Percentiles rank a stretch among this genome's conserved stretches.
Evolutionary conservation across 495 filamentous ascomycete genomes (phyloP).

Genomic region (Aspergillus affinis): DNA sequence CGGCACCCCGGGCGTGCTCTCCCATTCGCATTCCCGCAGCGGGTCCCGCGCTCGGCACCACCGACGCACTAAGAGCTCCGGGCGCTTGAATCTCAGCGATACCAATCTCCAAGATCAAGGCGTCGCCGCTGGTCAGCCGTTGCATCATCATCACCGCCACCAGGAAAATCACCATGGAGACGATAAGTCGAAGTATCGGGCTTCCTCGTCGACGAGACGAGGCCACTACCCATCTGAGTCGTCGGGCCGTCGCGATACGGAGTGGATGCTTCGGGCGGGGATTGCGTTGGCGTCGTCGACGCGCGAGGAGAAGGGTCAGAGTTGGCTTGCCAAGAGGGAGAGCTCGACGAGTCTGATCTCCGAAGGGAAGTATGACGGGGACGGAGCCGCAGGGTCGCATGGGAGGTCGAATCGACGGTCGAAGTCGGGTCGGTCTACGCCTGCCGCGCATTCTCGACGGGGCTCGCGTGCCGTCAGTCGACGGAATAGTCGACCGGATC

Average conservation of each 20-base stretch:
- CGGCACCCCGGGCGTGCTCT: constrained; percentile 47
- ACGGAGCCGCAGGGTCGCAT: constrained; percentile 4
- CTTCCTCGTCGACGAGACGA: not conserved
- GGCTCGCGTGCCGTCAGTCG: constrained; percentile 31
- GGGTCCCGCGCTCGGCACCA: constrained; percentile 42
- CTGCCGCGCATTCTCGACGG: constrained; percentile 29
- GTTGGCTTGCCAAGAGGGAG: constrained; percentile 71
- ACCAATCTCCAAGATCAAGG: constrained; percentile 34
- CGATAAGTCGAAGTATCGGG: constrained; percentile 15
- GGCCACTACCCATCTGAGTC: constrained; percentile 12
- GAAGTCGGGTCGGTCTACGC: constrained; percentile 41
- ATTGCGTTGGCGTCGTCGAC: constrained; percentile 67
- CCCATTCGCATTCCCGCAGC: constrained; percentile 44
- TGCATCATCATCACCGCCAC: constrained; percentile 13
- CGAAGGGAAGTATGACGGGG: constrained; percentile 39
- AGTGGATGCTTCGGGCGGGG: constrained; percentile 76
- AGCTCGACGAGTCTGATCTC: constrained; percentile 67
- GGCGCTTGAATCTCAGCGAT: constrained; percentile 33
- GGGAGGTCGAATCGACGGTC: constrained; percentile 20
- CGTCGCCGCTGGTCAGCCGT: constrained; percentile 2
- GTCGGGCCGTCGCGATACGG: constrained; percentile 46
- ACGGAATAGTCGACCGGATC: not conserved
- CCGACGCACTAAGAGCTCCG: constrained; percentile 41
- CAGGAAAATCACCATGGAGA: constrained; percentile 13
- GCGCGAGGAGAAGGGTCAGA: constrained; percentile 75